Evolutionary conservation across 202 grass and related monocot genomes (phyloP).

Genomic region (Schoenoplectus tabernaemontani): DNA sequence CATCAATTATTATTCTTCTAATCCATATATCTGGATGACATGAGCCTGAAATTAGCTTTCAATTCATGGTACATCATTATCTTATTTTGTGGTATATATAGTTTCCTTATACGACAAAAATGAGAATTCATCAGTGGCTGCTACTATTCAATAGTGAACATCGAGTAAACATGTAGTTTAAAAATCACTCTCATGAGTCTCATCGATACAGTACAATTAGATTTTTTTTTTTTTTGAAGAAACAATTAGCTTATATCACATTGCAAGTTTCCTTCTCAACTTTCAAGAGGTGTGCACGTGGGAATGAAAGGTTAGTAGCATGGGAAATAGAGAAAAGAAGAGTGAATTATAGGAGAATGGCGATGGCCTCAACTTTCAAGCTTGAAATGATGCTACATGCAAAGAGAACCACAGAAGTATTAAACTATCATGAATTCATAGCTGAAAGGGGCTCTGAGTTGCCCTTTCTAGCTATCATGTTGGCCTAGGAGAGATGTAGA

Average conservation of each 20-base stretch:
- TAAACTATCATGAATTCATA: neutral
- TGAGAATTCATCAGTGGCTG: no score
- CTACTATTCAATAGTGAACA: neutral
- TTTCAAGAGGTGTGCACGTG: neutral
- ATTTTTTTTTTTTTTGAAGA: no score
- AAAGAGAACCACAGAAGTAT: neutral
- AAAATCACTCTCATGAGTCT: neutral
- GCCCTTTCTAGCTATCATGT: slow-evolving; percentile 9
- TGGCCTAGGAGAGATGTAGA: neutral
- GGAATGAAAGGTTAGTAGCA: neutral
- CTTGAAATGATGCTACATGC: neutral
- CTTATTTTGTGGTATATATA: no score
- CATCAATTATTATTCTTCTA: no score
- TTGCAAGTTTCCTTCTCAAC: neutral
- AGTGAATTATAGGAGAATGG: neutral
- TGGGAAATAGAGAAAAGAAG: neutral
- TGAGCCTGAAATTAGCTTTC: no score
- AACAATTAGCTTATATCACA: neutral
- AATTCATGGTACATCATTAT: no score
- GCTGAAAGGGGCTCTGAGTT: neutral
- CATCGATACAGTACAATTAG: no score
- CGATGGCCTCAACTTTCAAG: slow-evolving; percentile 12
- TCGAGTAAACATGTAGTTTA: neutral
- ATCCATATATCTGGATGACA: no score
- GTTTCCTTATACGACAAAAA: no score